Base-by-base conservation (phyloP, 2,329 filamentous ascomycete genomes). In the Zalaria obscura region DNA sequence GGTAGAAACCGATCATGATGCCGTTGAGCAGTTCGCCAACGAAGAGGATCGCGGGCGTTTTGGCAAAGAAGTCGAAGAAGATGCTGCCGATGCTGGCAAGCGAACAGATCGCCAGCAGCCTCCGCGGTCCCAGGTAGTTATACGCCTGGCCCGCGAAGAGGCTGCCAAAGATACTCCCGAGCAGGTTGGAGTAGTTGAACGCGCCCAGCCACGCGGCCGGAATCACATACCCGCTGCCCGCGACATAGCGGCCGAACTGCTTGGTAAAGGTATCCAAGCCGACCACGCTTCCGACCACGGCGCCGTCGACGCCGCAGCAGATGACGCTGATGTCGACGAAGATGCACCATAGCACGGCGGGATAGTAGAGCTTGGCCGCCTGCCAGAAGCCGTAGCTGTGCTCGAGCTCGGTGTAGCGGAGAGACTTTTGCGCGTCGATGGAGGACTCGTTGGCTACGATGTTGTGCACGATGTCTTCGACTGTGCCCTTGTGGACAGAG, bases 1-100 rank as follows among this genome's bases (percentile, higher is more conserved):
- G 72, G 51, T 75, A 79, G 42, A 70, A 40, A 6, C 26, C 34
- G 25, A 43, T 43, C 7, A 43, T 40, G 3, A 34, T 25, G 2
- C 42, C 42, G 25, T 43, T 43, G 28, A 43, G 37, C 5, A 43
- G 3, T 5, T 43, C 36, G 5, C 42, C 42, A 3, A 29, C 28
- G 7, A 43, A 43, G 5, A 43, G 28, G 2, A 36, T 32, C 26
- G 42, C 38, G 10, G 42, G 34, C 3, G 28, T 36, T 4, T 27
- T 43, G 25, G 31, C 36, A 27, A 43, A 43, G 28, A 43, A 43
- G 5, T 43, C 37, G 4, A 43, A 8, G 10, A 43, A 40, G 4
- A 40, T 37, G 7, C 40, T 33, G 3, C 27, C 38, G 11, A 40
- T 28, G 7, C 37, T 40, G 3, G 35, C 37, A 3, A 43, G 4